phyloP scores from a whole-genome alignment of 2,329 filamentous ascomycete species.

The Alternaria incomplexa region DNA sequence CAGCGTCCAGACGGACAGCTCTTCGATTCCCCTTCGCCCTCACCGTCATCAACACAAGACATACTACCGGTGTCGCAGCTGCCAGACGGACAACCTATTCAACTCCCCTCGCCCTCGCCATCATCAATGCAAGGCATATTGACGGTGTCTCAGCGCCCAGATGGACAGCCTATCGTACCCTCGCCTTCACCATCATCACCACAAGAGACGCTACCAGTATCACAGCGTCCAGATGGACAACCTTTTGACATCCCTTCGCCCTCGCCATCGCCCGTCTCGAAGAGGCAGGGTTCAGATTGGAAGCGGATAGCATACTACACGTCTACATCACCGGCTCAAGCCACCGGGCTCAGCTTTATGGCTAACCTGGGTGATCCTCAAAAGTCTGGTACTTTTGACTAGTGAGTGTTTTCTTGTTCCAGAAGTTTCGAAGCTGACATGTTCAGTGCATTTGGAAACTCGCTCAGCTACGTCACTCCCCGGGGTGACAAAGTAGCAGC shows the following conservation, averaged over 20 bases:
- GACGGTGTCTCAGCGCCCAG: neutral
- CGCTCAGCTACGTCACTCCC: constrained; percentile 61
- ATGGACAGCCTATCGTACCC: neutral
- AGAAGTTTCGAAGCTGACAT: constrained; percentile 3
- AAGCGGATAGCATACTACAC: constrained; percentile 57
- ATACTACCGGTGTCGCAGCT: neutral
- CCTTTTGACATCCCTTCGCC: neutral
- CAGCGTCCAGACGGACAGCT: neutral
- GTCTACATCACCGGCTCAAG: constrained; percentile 46
- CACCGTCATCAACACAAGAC: neutral
- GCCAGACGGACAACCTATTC: neutral
- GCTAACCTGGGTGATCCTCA: constrained; percentile 62
- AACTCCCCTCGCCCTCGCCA: neutral
- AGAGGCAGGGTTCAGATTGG: constrained; percentile 42
- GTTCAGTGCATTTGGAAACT: constrained; percentile 60
- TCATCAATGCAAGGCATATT: neutral
- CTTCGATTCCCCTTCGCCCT: neutral
- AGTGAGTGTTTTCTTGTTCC: constrained; percentile 33
- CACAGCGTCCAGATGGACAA: neutral
- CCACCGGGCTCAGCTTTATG: constrained; percentile 64
- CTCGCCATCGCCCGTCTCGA: neutral
- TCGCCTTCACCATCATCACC: neutral
- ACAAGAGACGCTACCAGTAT: neutral
- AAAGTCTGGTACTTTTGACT: constrained; percentile 62
- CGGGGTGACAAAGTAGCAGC: constrained; percentile 56